A percentile compares a stretch with the other conserved stretches of the same genome.
phyloP scores from a whole-genome alignment of 768 basidiomycete genomes.

The Mycena chlorophos region DNA sequence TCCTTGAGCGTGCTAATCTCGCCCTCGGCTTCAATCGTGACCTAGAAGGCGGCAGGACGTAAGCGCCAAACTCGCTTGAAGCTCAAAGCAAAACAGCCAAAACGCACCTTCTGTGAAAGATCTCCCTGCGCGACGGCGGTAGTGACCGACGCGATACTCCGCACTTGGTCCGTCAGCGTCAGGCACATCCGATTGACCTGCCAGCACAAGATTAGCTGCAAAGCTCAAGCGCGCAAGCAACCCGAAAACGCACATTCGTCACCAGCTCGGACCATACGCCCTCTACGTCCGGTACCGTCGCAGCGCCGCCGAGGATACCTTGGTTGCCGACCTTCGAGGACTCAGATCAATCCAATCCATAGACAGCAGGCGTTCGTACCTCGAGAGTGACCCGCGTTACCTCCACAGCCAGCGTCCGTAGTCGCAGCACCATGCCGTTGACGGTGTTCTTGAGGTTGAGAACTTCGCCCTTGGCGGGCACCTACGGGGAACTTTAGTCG shows the following conservation, averaged over 20 bases:
- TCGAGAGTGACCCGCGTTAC: constrained; percentile 85
- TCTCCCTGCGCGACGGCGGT: constrained; percentile 79
- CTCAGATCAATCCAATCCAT: neutral
- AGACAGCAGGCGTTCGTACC: constrained; percentile 40
- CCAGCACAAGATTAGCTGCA: neutral
- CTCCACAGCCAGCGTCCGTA: constrained; percentile 84
- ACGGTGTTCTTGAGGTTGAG: constrained; percentile 88
- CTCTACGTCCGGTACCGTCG: constrained; percentile 71
- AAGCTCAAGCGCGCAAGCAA: neutral
- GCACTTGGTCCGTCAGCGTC: constrained; percentile 69
- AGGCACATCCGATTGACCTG: constrained; percentile 52
- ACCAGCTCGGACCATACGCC: constrained; percentile 79
- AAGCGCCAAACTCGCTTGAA: too few relatives aligned
- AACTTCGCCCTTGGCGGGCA: constrained; percentile 92
- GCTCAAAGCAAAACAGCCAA: too few relatives aligned
- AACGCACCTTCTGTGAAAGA: constrained; percentile 64
- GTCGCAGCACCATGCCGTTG: constrained; percentile 89
- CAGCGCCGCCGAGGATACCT: constrained; percentile 36
- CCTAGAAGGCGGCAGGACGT: constrained; percentile 27
- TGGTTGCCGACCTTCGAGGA: constrained; percentile 24
- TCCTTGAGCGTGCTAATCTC: constrained; percentile 79
- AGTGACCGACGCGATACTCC: constrained; percentile 75
- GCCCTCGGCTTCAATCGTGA: constrained; percentile 74
- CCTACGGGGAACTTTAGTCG: constrained; percentile 85
- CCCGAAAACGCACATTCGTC: constrained; percentile 51